Conservation (phyloP, 805 yeast genomes). For the Metschnikowia chrysomelidarum region DNA sequence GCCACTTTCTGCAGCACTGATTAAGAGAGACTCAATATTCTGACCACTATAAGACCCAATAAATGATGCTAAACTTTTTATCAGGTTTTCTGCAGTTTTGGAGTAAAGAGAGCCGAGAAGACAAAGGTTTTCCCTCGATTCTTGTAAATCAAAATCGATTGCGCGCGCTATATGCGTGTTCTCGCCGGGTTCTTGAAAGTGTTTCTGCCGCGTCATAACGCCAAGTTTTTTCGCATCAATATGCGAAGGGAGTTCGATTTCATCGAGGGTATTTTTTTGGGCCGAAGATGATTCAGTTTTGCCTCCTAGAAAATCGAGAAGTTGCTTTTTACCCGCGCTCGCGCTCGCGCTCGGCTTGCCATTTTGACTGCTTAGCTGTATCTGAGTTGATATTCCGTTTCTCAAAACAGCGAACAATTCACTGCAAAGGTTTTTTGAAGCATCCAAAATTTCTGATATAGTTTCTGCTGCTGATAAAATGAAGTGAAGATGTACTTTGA, state of each 20-base stretch:
- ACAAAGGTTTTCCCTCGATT: slow-evolving; percentile 1
- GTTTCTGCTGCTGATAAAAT: not conserved
- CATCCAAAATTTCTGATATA: slow-evolving; percentile 11
- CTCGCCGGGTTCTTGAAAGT: not conserved
- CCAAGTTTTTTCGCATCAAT: slow-evolving; percentile 33
- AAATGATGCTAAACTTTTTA: slow-evolving; percentile 15
- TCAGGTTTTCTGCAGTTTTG: slow-evolving; percentile 20
- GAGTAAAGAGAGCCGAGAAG: slow-evolving; percentile 21
- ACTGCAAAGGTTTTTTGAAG: slow-evolving; percentile 1
- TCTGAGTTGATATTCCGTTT: not conserved
- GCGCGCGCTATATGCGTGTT: slow-evolving; percentile 2
- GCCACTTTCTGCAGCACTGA: too few relatives aligned
- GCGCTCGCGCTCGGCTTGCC: slow-evolving; percentile 2
- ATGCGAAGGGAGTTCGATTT: slow-evolving; percentile 36
- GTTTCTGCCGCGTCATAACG: slow-evolving; percentile 8
- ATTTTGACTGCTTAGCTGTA: slow-evolving; percentile 1
- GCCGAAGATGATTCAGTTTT: slow-evolving; percentile 4
- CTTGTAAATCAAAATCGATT: slow-evolving; percentile 9
- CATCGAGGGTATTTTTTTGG: slow-evolving; percentile 27
- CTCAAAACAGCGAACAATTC: slow-evolving; percentile 1
- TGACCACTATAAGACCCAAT: too few relatives aligned
- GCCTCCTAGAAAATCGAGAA: slow-evolving; percentile 12
- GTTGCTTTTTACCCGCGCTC: slow-evolving; percentile 13
- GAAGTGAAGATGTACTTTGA: slow-evolving; percentile 31
- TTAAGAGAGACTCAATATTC: too few relatives aligned